Evolutionary conservation across 345 rosid species (phyloP), one percentile per base, ranked within the genome.

Genomic region (Citrus sinensis): DNA sequence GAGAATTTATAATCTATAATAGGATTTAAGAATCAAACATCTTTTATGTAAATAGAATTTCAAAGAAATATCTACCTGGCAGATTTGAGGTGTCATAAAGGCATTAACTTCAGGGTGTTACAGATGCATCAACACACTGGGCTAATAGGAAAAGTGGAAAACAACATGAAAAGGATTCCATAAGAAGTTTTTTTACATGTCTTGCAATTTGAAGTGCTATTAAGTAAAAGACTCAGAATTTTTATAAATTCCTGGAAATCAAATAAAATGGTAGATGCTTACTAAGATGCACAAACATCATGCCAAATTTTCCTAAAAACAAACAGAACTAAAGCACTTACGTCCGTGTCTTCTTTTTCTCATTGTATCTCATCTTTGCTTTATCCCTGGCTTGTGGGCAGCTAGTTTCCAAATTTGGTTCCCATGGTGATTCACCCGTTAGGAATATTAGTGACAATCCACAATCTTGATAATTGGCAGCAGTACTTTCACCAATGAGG

Each of bases 291-390:
- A 19, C 32, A 58, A 5, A 56, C 22, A 46, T 22, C 10, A 27
- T 75, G 35, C 11, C 8, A 22, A 19, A 19, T 35, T 64, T 22
- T 19, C 30, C 27, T 30, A 25, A 17, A 75, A 39, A 16, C 64
- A 40, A 71, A 35, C 14, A 2, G 70, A 71, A 55, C 55, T 64
- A 29, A 60, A 69, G 56, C 56, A 76, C 88, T 25, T 87, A 93
- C 98, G 60, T 77, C 74, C 96, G 75, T 27, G 91, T 91, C 80
- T 89, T 86, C 88, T 91, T 95, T 85, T 93, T 91, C 79, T 93
- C 97, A 2, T 86, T 87, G 89, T 95, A 91, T 86, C 98, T 87
- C 87, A 92, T 85, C 89, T 92, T 93, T 27, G 98, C 98, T 70
- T 85, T 82, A 63, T 86, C 86, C 71, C 98, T 90, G 49, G 94